phyloP scores from a whole-genome alignment of 208 protist genomes.

The Naegleria gruberi region DNA sequence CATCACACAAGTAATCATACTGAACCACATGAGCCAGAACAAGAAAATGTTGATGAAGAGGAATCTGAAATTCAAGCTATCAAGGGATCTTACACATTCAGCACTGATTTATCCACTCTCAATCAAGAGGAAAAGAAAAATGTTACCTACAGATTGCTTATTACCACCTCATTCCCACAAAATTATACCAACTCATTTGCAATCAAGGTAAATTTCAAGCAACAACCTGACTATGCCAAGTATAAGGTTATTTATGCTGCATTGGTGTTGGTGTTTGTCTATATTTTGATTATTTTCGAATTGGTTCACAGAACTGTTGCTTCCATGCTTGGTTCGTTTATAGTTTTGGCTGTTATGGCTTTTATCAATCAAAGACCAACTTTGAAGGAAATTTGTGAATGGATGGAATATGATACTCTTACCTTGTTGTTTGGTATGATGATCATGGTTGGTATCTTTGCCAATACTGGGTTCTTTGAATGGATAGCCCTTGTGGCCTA shows the following conservation, averaged over 20 bases:
- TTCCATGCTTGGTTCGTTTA: slow-evolving; percentile 45
- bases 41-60: neutral
- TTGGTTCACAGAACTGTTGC: slow-evolving; percentile 47
- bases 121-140: neutral
- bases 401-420: slow-evolving; percentile 49
- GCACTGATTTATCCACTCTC: neutral
- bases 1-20: too few relatives aligned
- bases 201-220: neutral
- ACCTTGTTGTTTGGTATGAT: slow-evolving; percentile 56
- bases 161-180: neutral
- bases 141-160: neutral
- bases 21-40: neutral
- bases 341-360: slow-evolving; percentile 28
- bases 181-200: neutral
- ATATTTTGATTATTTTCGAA: slow-evolving; percentile 51
- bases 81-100: neutral
- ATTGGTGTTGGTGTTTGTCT: slow-evolving; percentile 46
- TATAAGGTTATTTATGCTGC: slow-evolving; percentile 41
- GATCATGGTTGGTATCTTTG: slow-evolving; percentile 51
- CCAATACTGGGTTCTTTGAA: slow-evolving; percentile 52
- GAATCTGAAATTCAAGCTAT: neutral
- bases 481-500: slow-evolving; percentile 41
- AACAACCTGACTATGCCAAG: neutral
- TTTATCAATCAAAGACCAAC: slow-evolving; percentile 20
- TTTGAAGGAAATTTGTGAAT: slow-evolving; percentile 34